Base-by-base conservation (phyloP, 192 early-diverging fungal species). In the Irineochytrium annulatum region DNA sequence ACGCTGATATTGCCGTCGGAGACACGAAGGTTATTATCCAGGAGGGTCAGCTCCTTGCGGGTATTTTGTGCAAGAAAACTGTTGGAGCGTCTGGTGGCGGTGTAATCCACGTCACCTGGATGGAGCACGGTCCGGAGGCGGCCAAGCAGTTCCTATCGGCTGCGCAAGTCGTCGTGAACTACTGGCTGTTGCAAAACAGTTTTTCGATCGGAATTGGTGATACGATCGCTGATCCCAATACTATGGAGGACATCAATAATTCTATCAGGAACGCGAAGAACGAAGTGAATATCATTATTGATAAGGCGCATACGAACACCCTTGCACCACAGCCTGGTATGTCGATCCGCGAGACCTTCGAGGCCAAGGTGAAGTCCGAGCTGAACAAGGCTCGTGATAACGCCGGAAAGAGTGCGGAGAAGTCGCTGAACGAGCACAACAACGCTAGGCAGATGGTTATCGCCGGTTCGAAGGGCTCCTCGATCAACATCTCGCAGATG, bases 181-280 rank as follows among this genome's bases (percentile, higher is more conserved):
- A 95, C 76, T 99, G 93, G 92, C 74, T 99, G 43, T 65, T 90
- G 62, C 91, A 94, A 63, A 82, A 94, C 65, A 90, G 94, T 14
- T 99, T 99, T 63, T 94, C 92, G 62, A 91, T 97, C 39, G 93
- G 94, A 60, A 96, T 97, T 69, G 96, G 94, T 55, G 95, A 98
- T 67, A 94, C 95, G 3, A 87, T 98, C 69, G 91, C 93, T n/a
- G 91, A 94, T 69, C 71, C 76, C 28, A 64, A 61, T 37, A 92
- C 93, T 17, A 92, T 92, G 82, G 71, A 83, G 45, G 65, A 70
- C 1, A 91, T 98, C 60, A 89, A 88, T 28, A 76, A 70, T 26
- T 86, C 87, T 34, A 93, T 93, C 71, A 74, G 67, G 53, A 79
- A 77, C 43, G 84, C 92, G 19, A 91, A 91, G 57, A 58, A 72